phyloP scores from a whole-genome alignment of 2,329 filamentous ascomycete genomes.

The Hypoxylon sp. region DNA sequence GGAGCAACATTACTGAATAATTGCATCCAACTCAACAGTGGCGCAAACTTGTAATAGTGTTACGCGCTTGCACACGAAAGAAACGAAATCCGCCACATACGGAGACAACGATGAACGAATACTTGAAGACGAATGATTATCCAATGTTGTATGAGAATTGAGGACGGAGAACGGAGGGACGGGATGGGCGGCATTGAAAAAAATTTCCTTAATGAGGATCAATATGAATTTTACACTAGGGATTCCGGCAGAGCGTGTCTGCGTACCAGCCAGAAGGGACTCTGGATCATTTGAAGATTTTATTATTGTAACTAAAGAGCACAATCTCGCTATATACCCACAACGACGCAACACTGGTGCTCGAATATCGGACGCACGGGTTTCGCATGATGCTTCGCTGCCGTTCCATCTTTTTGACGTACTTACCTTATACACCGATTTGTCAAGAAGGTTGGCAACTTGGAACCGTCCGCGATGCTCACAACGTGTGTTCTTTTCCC shows the following conservation, averaged over 20 bases:
- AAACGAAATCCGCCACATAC: slow-evolving; percentile 12
- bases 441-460: slow-evolving; percentile 29
- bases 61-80: slow-evolving; percentile 1
- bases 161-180: slow-evolving; percentile 23
- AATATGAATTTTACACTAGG: slow-evolving; percentile 18
- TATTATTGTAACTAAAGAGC: slow-evolving; percentile 40
- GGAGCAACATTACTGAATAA: slow-evolving; percentile 83
- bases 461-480: no score
- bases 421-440: slow-evolving; percentile 29
- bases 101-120: slow-evolving; percentile 28
- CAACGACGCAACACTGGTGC: slow-evolving; percentile 35
- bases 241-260: slow-evolving; percentile 25
- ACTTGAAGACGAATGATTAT: slow-evolving; percentile 29
- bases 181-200: slow-evolving; percentile 31
- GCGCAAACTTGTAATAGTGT: slow-evolving; percentile 36
- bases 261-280: slow-evolving; percentile 14
- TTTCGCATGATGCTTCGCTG: slow-evolving; percentile 23
- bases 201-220: slow-evolving; percentile 24
- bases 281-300: slow-evolving; percentile 28
- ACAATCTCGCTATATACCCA: slow-evolving; percentile 46
- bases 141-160: slow-evolving; percentile 22
- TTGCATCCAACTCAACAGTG: slow-evolving; percentile 73
- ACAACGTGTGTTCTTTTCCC: slow-evolving; percentile 5
- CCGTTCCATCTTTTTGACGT: slow-evolving; percentile 21
- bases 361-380: slow-evolving; percentile 15